Evolutionary conservation across 108 stramenopile genomes (phyloP), one percentile per base, ranked within the genome.

Genomic region (Nitzschia inconspicua): DNA sequence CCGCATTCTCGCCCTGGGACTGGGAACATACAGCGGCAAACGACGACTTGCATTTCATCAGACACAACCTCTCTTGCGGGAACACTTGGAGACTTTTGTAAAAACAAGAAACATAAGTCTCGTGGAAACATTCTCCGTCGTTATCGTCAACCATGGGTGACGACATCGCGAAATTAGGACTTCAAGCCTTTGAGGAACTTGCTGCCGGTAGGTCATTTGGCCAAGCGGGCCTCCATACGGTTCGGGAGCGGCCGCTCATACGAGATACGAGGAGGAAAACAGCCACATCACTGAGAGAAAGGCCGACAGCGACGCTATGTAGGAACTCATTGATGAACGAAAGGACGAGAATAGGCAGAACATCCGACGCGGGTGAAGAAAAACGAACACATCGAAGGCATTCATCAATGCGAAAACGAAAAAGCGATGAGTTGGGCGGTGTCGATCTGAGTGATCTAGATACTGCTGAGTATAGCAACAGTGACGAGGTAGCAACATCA

Each of bases 401-500:
- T 39, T 39, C 14, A 39, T n/a, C 14, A 39, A 39, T 39, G 37
- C 37, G 36, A 18, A 54, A 54, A 28, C 31, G 53, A 3, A 54
- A 54, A 18, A 54, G 53, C 24, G 53, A 54, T 32, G 53, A 54
- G 18, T 23, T 54, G 10, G 34, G 31, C 37, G 53, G 24, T 28
- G 19, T 36, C 37, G 35, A 14, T 14, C 14, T 11, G n/a, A 14
- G n/a, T 14, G 11, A 11, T 39, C 11, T n/a, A 39, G 37, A 39
- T 39, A 14, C 1, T 36, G 31, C 5, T 13, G 53, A 37, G 35
- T 32, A 36, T 18, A 11, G 18, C 19, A 22, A 32, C 24, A 13
- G 8, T 4, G 37, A 13, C 11, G 34, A 34, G 35, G 37, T 25
- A 28, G 20, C 30, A 4, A 36, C 23, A n/a, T n/a, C n/a, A n/a